Evolutionary conservation across 768 basidiomycete genomes (phyloP), one percentile per base, ranked within the genome.

Genomic region (Naganishia antarctica): DNA sequence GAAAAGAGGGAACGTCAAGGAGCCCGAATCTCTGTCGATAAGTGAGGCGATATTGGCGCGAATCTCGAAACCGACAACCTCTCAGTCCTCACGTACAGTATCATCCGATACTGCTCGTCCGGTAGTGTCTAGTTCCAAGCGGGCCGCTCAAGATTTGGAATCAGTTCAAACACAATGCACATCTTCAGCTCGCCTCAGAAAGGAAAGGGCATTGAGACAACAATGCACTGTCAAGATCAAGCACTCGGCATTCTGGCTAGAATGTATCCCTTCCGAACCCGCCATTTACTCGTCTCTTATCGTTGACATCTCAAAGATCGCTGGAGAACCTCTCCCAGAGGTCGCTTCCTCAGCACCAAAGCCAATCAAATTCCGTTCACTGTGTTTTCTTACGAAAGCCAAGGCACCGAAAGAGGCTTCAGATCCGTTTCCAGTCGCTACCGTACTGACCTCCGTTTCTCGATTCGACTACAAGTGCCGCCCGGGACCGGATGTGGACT

Each of bases 381-480:
- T 57, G 18, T 57, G 53, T 40, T 40, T 57, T 23, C 23, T 57
- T 21, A 57, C 53, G 21, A 57, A 57, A 21, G 37, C 5, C 34
- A 18, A 34, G 4, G 11, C 37, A 25, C 34, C 53, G 9, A 40
- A 40, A 34, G 21, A 41, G 5, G 1, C 53, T 23, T 21, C 37
- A 3, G 53, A 57, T 21, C n/a, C 53, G 34, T 26, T 57, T 12
- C 53, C 53, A 32, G 25, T 57, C 11, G 21, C 37, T 11, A 40
- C 34, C 15, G 34, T 25, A 21, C 53, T 37, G 23, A 40, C 18
- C n/a, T 26, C 31, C 3, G 53, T 29, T 25, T 21, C 34, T 1
- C 32, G 34, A 12, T 57, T 37, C 31, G 26, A 16, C 8, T 57
- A 40, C 53, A 25, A 41, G 9, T 57, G 53, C 15, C 37, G 37